Conservation (phyloP, 1,139 yeast genomes). For the Geotrichum bryndzae region DNA sequence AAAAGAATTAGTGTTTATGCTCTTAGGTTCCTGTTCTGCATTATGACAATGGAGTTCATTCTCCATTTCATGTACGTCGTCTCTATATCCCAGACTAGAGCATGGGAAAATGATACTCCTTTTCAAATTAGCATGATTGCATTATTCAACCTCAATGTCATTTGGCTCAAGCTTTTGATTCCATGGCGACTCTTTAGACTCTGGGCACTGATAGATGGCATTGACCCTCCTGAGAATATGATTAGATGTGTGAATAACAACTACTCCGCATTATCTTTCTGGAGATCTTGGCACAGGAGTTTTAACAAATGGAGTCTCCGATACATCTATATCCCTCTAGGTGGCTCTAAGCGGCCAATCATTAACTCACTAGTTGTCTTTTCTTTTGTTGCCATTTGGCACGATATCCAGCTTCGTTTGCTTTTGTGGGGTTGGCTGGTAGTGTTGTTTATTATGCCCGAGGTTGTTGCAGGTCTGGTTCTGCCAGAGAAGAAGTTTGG, state of each 20-base stretch:
- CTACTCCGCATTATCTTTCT: constrained; percentile 84
- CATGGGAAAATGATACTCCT: constrained; percentile 88
- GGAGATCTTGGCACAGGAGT: constrained; percentile 99
- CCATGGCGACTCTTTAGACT: constrained; percentile 95
- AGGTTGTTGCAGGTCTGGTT: constrained; percentile 53
- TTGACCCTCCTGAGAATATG: constrained; percentile 98
- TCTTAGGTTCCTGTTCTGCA: constrained; percentile 60
- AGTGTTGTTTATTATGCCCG: constrained; percentile 85
- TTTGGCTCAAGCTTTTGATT: constrained; percentile 83
- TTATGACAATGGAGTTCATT: constrained; percentile 80
- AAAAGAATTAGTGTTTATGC: constrained; percentile 58
- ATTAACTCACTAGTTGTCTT: constrained; percentile 81
- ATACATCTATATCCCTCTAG: constrained; percentile 77
- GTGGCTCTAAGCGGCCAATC: constrained; percentile 65
- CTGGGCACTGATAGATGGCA: constrained; percentile 86
- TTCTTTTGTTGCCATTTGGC: constrained; percentile 97
- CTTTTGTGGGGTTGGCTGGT: constrained; percentile 95
- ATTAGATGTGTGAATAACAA: constrained; percentile 92
- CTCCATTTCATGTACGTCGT: constrained; percentile 88
- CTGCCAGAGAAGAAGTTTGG: constrained; percentile 34
- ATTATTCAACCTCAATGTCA: constrained; percentile 76
- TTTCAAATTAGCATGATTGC: constrained; percentile 95
- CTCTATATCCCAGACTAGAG: constrained; percentile 81
- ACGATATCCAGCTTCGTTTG: constrained; percentile 81
- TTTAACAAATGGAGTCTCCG: constrained; percentile 85